Percentiles rank a stretch among this genome's conserved stretches.
These are phyloP conservation scores for Termitomyces bulborhizus DNA, from an alignment of 768 basidiomycete species.

Conservation along the genomic window DNA sequence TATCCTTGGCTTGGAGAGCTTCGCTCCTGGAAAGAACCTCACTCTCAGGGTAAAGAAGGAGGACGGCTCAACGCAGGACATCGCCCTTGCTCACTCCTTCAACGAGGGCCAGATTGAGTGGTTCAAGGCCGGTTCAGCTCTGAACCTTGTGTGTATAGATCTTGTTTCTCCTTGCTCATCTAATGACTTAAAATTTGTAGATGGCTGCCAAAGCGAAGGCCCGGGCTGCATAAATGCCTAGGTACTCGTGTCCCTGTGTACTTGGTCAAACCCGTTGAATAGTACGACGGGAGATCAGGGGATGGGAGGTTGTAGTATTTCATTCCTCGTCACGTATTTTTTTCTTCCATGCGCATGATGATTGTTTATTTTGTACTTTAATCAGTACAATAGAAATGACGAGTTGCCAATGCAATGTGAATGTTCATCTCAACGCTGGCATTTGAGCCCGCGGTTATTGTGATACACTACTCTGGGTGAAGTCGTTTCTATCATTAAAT, in stretches of 20 bases:
- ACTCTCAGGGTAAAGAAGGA: slow-evolving; percentile 76
- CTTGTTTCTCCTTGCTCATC: neutral
- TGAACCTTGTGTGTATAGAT: slow-evolving; percentile 64
- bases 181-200: neutral
- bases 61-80: slow-evolving; percentile 54
- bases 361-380: neutral
- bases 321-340: neutral
- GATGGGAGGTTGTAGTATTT: neutral
- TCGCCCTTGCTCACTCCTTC: slow-evolving; percentile 86
- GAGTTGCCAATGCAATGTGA: neutral
- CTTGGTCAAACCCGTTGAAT: neutral
- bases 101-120: slow-evolving; percentile 96
- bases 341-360: neutral
- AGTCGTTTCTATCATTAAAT: neutral
- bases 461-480: too few relatives aligned
- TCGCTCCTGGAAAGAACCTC: slow-evolving; percentile 90
- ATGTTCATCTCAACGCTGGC: neutral
- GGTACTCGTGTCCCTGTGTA: neutral
- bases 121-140: slow-evolving; percentile 97
- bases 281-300: neutral
- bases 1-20: slow-evolving; percentile 82
- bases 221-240: slow-evolving; percentile 3
- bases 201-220: slow-evolving; percentile 15
- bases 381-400: neutral
- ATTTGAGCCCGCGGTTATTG: too few relatives aligned